Conservation (phyloP, 2,329 filamentous ascomycete species). For the Fusarium vanettenii region DNA sequence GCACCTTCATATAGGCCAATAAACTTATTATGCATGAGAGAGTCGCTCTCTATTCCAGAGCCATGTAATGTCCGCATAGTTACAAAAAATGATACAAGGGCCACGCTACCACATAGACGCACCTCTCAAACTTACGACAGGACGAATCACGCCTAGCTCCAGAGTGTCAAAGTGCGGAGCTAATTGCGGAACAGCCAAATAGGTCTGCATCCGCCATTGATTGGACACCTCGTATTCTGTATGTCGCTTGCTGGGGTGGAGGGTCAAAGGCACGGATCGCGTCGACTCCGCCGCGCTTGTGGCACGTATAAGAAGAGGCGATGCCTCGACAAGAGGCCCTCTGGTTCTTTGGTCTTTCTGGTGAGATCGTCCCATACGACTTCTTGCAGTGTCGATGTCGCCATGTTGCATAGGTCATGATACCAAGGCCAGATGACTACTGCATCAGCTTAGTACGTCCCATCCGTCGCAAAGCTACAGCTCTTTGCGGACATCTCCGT, state of each 20-base stretch:
- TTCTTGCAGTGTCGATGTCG: not conserved
- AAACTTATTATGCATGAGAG: not conserved
- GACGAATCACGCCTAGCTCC: not conserved
- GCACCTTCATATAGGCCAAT: no score
- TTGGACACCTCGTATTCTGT: not conserved
- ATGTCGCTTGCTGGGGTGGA: not conserved
- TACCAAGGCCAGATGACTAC: not conserved
- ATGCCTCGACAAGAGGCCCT: not conserved
- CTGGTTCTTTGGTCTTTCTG: not conserved
- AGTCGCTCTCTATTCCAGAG: not conserved
- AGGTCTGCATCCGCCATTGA: not conserved
- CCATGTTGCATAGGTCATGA: not conserved
- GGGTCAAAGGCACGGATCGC: conserved; percentile 1
- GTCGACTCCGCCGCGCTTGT: not conserved
- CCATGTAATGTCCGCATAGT: not conserved
- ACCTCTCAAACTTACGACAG: not conserved
- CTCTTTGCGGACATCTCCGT: not conserved
- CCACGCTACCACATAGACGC: not conserved
- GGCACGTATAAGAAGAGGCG: conserved; percentile 1
- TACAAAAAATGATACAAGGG: not conserved
- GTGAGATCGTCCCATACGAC: not conserved
- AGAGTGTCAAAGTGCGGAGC: not conserved
- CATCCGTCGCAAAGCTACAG: not conserved
- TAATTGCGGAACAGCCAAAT: not conserved
- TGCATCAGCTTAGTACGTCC: not conserved